Base-by-base conservation (phyloP, 2,329 filamentous ascomycete species). In the Diaporthe humulicola region DNA sequence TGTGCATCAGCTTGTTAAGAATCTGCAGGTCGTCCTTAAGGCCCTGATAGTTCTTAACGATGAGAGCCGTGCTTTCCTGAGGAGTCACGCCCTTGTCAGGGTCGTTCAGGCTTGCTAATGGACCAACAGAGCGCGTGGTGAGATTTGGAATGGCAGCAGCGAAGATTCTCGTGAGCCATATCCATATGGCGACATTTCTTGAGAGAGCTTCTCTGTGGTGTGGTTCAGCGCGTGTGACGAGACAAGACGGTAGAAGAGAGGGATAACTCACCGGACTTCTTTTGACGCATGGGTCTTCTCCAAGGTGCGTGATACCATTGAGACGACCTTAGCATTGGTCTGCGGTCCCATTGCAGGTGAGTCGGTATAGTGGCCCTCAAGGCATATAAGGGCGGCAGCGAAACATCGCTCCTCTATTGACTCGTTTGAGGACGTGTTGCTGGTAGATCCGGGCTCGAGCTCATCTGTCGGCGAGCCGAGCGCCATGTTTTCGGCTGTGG, bases 1-100 rank as follows among this genome's bases (percentile, higher is more conserved):
- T 91, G 76, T 92, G 90, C 89, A 93, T 90, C 74, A 93, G 84
- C 83, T 92, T 92, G 84, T 92, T 92, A 71, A 93, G 85, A 74
- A 90, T 88, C 71, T 90, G 88, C 73, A 93, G 82, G 74, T 93
- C 91, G 75, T 92, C 90, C 79, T 91, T 90, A 74, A 93, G 86
- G 36, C 86, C 85, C 8, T 85, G 86, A 79, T 92, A 90, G 80
- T 93, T 91, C 82, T 90, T 90, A 48, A 92, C 87, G 75, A 93
- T 92, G 50, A 93, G 83, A 22, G 88, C 86, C 1, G 90, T 91
- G 81, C 90, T 91, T 81, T 93, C 91, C 48, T 90, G 88, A 3
- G 90, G 87, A n/a, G 88, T 90, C 71, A 90, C 87, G 42, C 88
- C 87, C 77, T 88, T 90, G 9, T 90, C 88, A 3, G 87, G 87